These are phyloP conservation scores for Arbutus unedo DNA, from an alignment of 148 eudicot genomes.

Conservation along the genomic window DNA sequence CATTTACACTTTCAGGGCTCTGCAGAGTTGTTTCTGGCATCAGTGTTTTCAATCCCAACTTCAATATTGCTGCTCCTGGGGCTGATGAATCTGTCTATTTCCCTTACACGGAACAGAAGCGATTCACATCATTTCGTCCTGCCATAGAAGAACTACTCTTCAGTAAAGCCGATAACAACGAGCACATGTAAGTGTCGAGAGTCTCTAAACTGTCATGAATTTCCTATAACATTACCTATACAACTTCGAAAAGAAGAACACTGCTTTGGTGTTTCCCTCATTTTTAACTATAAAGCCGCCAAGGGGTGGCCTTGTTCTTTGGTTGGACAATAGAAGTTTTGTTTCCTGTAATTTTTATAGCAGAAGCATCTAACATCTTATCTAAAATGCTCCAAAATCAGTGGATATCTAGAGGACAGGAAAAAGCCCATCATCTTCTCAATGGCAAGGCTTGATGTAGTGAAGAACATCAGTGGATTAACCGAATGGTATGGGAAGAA, in stretches of 20 bases:
- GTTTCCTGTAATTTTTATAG: not conserved
- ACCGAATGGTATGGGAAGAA: constrained; percentile 91
- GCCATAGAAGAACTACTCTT: constrained; percentile 72
- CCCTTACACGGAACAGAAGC: constrained; percentile 55
- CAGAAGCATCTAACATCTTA: not conserved
- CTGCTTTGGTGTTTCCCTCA: not conserved
- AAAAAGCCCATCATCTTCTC: constrained; percentile 85
- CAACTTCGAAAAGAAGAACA: no score
- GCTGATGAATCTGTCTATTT: constrained; percentile 91
- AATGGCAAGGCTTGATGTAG: constrained; percentile 92
- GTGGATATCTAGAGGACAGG: constrained; percentile 75
- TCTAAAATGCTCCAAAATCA: constrained; percentile 29
- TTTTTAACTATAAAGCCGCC: not conserved
- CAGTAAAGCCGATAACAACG: constrained; percentile 60
- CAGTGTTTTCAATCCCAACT: constrained; percentile 88
- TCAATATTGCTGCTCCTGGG: constrained; percentile 94
- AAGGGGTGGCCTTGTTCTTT: no score
- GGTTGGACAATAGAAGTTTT: not conserved
- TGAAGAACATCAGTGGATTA: constrained; percentile 80
- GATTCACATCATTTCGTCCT: constrained; percentile 65
- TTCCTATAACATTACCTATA: no score
- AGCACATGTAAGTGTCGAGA: constrained; percentile 62
- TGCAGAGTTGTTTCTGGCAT: constrained; percentile 86
- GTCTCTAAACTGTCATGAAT: not conserved
- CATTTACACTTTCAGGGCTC: constrained; percentile 83